Percentiles rank a stretch among this genome's conserved stretches.
phyloP scores from a whole-genome alignment of 2,329 filamentous ascomycete species.

The Byssochlamys sp. region DNA sequence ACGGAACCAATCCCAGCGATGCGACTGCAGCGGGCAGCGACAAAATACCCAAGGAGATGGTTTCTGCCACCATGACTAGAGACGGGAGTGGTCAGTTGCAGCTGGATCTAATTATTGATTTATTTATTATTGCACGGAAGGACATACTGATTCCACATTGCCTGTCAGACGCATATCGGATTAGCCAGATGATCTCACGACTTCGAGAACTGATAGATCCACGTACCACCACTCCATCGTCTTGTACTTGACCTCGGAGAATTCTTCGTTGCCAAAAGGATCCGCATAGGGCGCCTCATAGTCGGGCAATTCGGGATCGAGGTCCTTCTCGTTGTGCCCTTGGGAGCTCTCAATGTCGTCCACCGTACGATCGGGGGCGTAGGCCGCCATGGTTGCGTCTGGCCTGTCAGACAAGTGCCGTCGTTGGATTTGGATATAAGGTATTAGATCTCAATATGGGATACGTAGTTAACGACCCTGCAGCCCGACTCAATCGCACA shows the following conservation, averaged over 20 bases:
- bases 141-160: constrained; percentile 34
- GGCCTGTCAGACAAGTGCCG: neutral
- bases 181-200: neutral
- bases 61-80: constrained; percentile 50
- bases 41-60: constrained; percentile 48
- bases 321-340: constrained; percentile 12
- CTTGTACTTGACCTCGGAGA: constrained; percentile 42
- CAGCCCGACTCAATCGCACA: neutral
- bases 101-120: neutral
- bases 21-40: constrained; percentile 47
- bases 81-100: neutral
- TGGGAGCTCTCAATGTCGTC: neutral
- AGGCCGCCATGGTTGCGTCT: neutral
- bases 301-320: constrained; percentile 11
- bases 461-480: neutral
- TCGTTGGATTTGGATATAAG: neutral
- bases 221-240: constrained; percentile 40
- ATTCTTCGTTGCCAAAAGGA: constrained; percentile 33
- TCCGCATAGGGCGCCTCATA: constrained; percentile 11
- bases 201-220: constrained; percentile 8
- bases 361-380: neutral
- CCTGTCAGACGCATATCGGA: constrained; percentile 14
- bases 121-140: neutral
- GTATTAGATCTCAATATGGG: neutral
- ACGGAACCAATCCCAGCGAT: constrained; percentile 44